phyloP scores from a whole-genome alignment of 148 eudicot species.

The Camellia japonica region DNA sequence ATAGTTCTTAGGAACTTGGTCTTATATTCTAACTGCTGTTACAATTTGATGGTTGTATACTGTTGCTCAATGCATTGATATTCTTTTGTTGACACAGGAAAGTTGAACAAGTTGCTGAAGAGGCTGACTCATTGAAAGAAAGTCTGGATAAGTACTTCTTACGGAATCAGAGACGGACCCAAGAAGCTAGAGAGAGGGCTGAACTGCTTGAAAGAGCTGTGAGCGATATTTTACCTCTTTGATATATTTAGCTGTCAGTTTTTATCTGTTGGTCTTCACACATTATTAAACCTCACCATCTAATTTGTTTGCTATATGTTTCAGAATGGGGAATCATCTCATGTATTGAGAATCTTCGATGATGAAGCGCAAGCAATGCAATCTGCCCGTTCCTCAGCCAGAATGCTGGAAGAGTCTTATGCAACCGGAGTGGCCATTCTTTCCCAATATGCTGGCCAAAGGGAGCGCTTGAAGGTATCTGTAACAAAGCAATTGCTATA shows the following conservation, averaged over 20 bases:
- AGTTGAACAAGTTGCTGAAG: constrained; percentile 94
- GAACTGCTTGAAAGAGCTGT: constrained; percentile 90
- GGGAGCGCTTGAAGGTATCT: constrained; percentile 88
- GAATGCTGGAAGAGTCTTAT: constrained; percentile 82
- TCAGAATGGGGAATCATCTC: constrained; percentile 81
- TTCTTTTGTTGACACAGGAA: constrained; percentile 41
- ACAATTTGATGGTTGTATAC: neutral
- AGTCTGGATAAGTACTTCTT: constrained; percentile 71
- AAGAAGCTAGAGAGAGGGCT: constrained; percentile 90
- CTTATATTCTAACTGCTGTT: neutral
- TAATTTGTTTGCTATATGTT: constrained; percentile 21
- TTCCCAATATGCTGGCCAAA: constrained; percentile 79
- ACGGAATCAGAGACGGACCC: constrained; percentile 64
- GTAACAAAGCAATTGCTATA: neutral
- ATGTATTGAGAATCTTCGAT: constrained; percentile 87
- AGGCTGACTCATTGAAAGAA: constrained; percentile 86
- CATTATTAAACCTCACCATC: neutral
- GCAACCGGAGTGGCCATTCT: constrained; percentile 87
- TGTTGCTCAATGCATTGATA: neutral
- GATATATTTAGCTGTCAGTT: neutral
- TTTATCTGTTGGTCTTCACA: neutral
- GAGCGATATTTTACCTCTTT: constrained; percentile 24
- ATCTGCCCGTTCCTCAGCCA: constrained; percentile 85
- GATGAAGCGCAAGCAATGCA: constrained; percentile 94
- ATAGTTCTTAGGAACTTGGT: neutral